Percentiles rank a stretch among this genome's conserved stretches.
These are phyloP conservation scores for Collybia sordida DNA, from an alignment of 768 basidiomycete species.

Conservation along the genomic window DNA sequence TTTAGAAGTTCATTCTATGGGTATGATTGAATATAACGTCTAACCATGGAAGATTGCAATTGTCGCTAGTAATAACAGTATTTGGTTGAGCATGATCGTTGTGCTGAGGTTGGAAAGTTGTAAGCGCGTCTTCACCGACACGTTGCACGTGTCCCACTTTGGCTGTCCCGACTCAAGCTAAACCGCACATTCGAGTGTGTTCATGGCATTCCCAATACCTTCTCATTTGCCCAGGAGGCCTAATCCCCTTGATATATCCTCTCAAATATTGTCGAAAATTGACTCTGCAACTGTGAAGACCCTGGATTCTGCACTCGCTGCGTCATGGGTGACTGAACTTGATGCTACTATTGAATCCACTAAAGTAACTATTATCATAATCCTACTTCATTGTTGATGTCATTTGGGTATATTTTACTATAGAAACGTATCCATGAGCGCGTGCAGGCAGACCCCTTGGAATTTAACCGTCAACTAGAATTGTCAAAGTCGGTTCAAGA, in stretches of 20 bases:
- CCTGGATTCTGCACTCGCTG: constrained; percentile 58
- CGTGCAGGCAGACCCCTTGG: constrained; percentile 60
- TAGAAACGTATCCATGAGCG: constrained; percentile 73
- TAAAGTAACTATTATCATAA: constrained; percentile 48
- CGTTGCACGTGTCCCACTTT: constrained; percentile 9
- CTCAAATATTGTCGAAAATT: constrained; percentile 67
- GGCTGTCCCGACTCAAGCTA: background rate
- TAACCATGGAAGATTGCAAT: constrained; percentile 56
- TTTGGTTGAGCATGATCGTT: constrained; percentile 43
- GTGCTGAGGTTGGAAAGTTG: constrained; percentile 7
- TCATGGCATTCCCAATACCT: constrained; percentile 77
- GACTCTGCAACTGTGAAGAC: constrained; percentile 59
- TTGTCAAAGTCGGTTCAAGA: constrained; percentile 66
- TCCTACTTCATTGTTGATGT: background rate
- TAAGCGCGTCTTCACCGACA: constrained; percentile 11
- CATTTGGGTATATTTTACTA: constrained; percentile 15
- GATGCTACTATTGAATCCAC: constrained; percentile 69
- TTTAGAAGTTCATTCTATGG: constrained; percentile 1
- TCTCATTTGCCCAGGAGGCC: constrained; percentile 69
- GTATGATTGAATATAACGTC: constrained; percentile 9
- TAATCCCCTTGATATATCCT: constrained; percentile 63
- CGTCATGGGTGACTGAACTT: constrained; percentile 72
- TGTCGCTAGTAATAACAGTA: constrained; percentile 45
- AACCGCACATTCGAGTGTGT: background rate
- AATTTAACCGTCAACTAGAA: constrained; percentile 62